Conservation (phyloP, 2,329 filamentous ascomycete species). For the Sporothrix euskadiensis region DNA sequence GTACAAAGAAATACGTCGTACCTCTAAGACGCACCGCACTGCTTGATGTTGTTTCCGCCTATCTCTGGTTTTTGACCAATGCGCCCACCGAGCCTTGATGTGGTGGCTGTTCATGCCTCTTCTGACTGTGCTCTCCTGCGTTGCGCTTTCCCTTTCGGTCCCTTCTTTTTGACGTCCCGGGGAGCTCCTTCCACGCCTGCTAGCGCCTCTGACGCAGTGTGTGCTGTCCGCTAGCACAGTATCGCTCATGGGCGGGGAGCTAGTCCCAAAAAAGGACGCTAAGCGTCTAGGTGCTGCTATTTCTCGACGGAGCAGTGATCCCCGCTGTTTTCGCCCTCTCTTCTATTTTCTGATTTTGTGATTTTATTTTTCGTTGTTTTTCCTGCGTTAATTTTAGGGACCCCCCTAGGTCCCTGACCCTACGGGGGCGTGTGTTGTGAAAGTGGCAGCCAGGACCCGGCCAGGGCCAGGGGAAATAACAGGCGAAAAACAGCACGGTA, state of each 20-base stretch:
- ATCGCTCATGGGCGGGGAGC: slow-evolving; percentile 5
- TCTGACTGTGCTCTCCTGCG: background rate
- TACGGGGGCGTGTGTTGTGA: background rate
- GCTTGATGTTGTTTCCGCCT: background rate
- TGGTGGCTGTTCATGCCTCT: slow-evolving; percentile 1
- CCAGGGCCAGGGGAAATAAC: background rate
- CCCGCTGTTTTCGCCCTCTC: slow-evolving; percentile 22
- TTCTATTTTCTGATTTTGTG: slow-evolving; percentile 11
- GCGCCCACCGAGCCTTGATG: background rate
- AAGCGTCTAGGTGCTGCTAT: slow-evolving; percentile 4
- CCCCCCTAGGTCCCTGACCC: slow-evolving; percentile 4
- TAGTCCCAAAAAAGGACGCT: slow-evolving; percentile 19
- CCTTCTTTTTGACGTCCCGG: slow-evolving; percentile 16
- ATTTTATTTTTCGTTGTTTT: slow-evolving; percentile 15
- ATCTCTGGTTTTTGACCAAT: background rate
- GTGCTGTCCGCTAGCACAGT: background rate
- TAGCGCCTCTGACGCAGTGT: slow-evolving; percentile 27
- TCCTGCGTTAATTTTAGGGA: slow-evolving; percentile 15
- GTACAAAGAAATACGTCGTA: background rate
- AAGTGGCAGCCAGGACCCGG: slow-evolving; percentile 13
- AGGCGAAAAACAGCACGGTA: background rate
- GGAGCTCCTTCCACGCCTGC: slow-evolving; percentile 25
- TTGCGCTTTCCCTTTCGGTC: background rate
- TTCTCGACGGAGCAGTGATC: slow-evolving; percentile 22
- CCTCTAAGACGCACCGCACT: background rate